phyloP scores from a whole-genome alignment of 2,329 filamentous ascomycete species.

The Colletotrichum sp. region DNA sequence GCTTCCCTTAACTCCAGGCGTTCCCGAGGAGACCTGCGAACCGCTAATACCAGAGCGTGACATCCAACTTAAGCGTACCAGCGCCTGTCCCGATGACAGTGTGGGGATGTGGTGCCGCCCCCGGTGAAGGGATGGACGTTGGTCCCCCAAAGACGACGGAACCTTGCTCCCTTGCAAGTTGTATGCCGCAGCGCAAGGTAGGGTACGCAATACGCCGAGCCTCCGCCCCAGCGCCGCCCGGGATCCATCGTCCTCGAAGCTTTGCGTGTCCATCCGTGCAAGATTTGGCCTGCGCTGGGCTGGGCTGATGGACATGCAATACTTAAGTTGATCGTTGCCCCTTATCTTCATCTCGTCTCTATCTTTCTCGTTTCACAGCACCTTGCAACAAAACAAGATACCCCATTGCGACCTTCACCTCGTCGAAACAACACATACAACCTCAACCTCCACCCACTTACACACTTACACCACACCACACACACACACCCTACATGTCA shows the following conservation, averaged over 20 bases:
- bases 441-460: not conserved
- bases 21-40: not conserved
- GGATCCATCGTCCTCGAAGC: constrained; percentile 1
- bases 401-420: not conserved
- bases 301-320: not conserved
- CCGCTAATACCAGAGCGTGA: not conserved
- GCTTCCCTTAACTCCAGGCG: not conserved
- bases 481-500: constrained; percentile 18
- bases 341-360: rapidly evolving
- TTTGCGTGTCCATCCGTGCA: not conserved
- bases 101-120: not conserved
- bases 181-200: not conserved
- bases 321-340: not conserved
- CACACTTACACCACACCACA: not conserved
- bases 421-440: not conserved
- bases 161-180: not conserved
- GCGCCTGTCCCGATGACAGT: not conserved
- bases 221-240: constrained; percentile 15
- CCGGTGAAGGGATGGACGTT: not conserved
- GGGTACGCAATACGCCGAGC: not conserved
- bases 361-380: not conserved
- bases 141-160: not conserved
- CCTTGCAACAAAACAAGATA: not conserved
- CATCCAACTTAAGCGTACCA: not conserved
- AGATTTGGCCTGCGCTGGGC: not conserved